Evolutionary conservation across 139 green algal species (phyloP).

Genomic region (Chlamydomonas asymmetrica): DNA sequence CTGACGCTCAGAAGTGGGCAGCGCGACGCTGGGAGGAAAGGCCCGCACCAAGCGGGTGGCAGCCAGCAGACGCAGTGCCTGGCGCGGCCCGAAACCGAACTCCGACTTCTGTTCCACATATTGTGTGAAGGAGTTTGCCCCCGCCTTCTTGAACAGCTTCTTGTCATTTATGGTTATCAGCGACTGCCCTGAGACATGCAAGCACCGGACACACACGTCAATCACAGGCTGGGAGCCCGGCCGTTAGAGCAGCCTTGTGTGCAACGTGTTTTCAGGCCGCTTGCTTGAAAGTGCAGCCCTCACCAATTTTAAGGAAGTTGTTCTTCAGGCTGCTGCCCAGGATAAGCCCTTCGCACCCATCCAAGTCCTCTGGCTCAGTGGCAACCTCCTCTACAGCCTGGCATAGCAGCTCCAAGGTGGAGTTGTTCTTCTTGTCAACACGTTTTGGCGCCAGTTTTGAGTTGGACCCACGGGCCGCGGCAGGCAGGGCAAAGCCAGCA

Average conservation of each 20-base stretch:
- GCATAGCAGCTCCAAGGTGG: slow-evolving; percentile 13
- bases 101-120: slow-evolving; percentile 28
- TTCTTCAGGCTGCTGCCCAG: slow-evolving; percentile 25
- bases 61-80: slow-evolving; percentile 16
- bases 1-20: slow-evolving; percentile 25
- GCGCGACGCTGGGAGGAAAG: slow-evolving; percentile 17
- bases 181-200: too few relatives aligned
- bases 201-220: too few relatives aligned
- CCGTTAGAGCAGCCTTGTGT: too few relatives aligned
- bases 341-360: slow-evolving; percentile 28
- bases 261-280: too few relatives aligned
- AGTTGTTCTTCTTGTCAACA: too few relatives aligned
- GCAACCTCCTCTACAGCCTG: slow-evolving; percentile 27
- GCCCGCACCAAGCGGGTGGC: slow-evolving; percentile 22
- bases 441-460: too few relatives aligned
- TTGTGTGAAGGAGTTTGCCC: slow-evolving; percentile 18
- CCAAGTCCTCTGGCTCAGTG: slow-evolving; percentile 20
- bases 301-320: slow-evolving; percentile 24
- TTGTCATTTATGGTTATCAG: slow-evolving; percentile 27
- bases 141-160: slow-evolving; percentile 23
- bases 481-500: too few relatives aligned
- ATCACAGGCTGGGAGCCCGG: too few relatives aligned
- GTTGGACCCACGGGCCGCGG: too few relatives aligned
- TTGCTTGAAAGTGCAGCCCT: too few relatives aligned
- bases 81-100: slow-evolving; percentile 21